Evolutionary conservation across 768 basidiomycete species (phyloP).

Genomic region (Agrocybe pediades): DNA sequence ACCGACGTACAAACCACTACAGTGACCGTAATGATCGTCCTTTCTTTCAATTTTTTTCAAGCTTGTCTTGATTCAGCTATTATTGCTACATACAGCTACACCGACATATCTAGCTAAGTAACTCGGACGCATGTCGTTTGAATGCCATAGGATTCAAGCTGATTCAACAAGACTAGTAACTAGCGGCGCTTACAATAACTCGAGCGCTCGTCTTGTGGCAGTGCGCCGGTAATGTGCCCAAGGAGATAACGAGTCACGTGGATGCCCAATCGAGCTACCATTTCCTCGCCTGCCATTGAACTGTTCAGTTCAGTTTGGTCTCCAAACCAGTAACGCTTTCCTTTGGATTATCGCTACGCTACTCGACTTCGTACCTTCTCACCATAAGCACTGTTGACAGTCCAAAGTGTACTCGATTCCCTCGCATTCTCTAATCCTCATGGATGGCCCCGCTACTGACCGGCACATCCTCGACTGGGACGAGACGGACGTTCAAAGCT

Average conservation of each 20-base stretch:
- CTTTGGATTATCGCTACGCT: neutral
- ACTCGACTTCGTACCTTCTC: no score
- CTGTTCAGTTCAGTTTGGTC: neutral
- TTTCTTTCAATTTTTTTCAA: no score
- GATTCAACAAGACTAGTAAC: no score
- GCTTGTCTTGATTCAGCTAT: no score
- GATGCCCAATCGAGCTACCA: neutral
- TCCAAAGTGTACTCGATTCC: neutral
- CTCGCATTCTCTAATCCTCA: conserved; percentile 14
- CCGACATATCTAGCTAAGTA: no score
- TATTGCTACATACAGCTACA: no score
- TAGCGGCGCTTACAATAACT: no score
- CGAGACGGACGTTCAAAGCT: conserved; percentile 77
- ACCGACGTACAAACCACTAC: no score
- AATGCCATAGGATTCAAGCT: no score
- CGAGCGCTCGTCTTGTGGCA: neutral
- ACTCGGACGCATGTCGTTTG: no score
- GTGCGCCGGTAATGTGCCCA: neutral
- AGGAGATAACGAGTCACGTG: neutral
- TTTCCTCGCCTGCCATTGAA: neutral
- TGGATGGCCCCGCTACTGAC: conserved; percentile 37
- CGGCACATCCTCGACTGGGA: conserved; percentile 65
- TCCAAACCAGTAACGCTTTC: neutral
- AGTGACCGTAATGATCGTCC: no score
- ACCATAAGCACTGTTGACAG: neutral